Conservation (phyloP, 2,329 filamentous ascomycete genomes). For the Tolypocladium inflatum region DNA sequence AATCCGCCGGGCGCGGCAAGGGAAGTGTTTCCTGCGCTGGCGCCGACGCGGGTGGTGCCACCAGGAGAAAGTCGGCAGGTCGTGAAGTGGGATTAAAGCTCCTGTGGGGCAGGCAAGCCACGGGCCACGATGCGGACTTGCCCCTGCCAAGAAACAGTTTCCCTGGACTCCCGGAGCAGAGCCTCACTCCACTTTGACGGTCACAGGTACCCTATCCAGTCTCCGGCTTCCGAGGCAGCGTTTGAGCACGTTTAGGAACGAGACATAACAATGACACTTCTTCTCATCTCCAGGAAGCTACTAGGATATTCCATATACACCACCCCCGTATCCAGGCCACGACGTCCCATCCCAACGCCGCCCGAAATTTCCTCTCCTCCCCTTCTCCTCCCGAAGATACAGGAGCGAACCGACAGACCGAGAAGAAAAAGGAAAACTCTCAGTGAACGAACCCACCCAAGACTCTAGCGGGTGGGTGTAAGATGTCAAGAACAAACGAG, state of each 20-base stretch:
- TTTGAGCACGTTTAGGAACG: neutral
- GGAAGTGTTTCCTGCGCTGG: neutral
- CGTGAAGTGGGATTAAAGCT: neutral
- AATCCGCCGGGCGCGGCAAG: neutral
- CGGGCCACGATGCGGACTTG: neutral
- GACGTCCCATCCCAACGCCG: neutral
- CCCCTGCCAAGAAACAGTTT: neutral
- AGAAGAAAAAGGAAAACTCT: constrained; percentile 6
- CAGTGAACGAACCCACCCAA: constrained; percentile 13
- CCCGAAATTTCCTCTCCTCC: neutral
- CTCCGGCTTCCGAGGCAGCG: neutral
- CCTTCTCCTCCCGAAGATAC: neutral
- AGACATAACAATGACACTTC: constrained; percentile 7
- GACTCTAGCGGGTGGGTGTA: constrained; percentile 10
- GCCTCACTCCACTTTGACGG: neutral
- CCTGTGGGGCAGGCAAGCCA: neutral
- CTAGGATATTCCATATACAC: constrained; percentile 3
- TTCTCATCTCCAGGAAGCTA: constrained; percentile 2
- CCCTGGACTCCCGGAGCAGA: neutral
- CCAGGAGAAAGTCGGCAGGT: neutral
- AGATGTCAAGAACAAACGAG: constrained; percentile 10
- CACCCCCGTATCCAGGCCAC: neutral
- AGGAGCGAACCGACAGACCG: neutral
- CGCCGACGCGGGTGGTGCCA: neutral
- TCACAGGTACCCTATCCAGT: too few relatives aligned